Evolutionary conservation across 2,329 filamentous ascomycete genomes (phyloP), one percentile per base, ranked within the genome.

Genomic region (Talaromyces piceae): DNA sequence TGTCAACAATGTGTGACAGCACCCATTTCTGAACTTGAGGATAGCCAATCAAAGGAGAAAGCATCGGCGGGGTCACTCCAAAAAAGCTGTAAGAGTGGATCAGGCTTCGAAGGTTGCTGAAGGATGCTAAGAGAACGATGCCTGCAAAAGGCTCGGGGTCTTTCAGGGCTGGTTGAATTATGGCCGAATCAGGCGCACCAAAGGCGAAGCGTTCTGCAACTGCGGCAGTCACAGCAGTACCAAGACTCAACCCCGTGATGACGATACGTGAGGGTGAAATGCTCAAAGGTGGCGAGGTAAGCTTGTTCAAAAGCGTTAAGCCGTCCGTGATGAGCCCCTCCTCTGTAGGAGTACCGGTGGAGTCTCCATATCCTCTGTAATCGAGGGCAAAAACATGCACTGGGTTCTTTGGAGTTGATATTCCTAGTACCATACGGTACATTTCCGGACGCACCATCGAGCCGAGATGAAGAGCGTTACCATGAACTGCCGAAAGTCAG

Each of bases 321-420:
- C 84, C 88, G 64, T 97, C 91, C 4, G 80, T 81, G 50, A 95
- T 87, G 6, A 97, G 72, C 0, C 91, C 91, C 30, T 78, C 72
- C 70, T 97, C 91, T 0, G 83, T 85, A 0, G 91, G 91, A 3
- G 70, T 72, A n/a, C 91, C 89, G 0, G 84, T 88, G 7, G 87
- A 93, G 33, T 81, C 77, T 1, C 90, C 91, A 59, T 88, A 96
- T 5, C 91, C 91, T 16, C 91, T 86, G 69, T 96, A 96, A 73
- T 95, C 90, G 60, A 95, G 83, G 33, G 88, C 81, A n/a, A 96
- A 75, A 41, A 95, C 80, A 63, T 96, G 91, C 50, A 90, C 61
- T 1, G 72, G 72, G 45, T 69, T 81, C 51, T 79, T 75, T 0
- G 76, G 83, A 0, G 78, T 79, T 2, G 86, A 86, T 2, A 84